Evolutionary conservation across 345 rosid genomes (phyloP), one percentile per base, ranked within the genome.

Genomic region (Pseudoturritis turrita): DNA sequence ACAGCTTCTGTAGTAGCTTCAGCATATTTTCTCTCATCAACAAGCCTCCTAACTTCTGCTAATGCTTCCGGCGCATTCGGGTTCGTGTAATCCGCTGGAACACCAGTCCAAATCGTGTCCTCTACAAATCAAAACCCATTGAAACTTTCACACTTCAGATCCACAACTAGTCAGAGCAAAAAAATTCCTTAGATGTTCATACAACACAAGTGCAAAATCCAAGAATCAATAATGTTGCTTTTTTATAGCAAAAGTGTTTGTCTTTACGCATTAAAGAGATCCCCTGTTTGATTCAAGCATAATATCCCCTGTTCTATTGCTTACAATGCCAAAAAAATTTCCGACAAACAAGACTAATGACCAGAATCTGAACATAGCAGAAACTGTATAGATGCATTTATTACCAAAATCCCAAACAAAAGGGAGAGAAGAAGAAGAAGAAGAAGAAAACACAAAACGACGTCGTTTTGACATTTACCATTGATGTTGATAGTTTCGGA

Each of bases 51-150:
- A 49, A 94, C 96, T 73, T 70, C 70, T 12, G 83, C 70, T n/a
- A 87, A 79, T 54, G 89, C 96, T 73, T 70, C 82, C 2, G 84
- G 90, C 4, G 85, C 96, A 51, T 78, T 74, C 2, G 87, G 88
- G 63, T 91, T 74, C 6, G 90, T 82, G 41, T 89, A 91, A 57
- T 84, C 71, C n/a, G 85, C 86, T 3, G 97, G 95, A 40, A 57
- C 81, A 50, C 98, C 97, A 6, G 96, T 91, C 97, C 97, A 91
- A 8, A 91, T 83, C 4, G 97, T 88, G 62, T 91, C 97, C 84
- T 89, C 95, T 94, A 57, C 68, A 82, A 55, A 62, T 36, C 31
- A 63, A 44, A 61, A 58, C 26, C 37, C 69, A 19, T 33, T 11
- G 8, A 23, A 25, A 2, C 10, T 55, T 17, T 31, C 23, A 14